phyloP scores from a whole-genome alignment of 768 basidiomycete species.

The Mycena indigotica region DNA sequence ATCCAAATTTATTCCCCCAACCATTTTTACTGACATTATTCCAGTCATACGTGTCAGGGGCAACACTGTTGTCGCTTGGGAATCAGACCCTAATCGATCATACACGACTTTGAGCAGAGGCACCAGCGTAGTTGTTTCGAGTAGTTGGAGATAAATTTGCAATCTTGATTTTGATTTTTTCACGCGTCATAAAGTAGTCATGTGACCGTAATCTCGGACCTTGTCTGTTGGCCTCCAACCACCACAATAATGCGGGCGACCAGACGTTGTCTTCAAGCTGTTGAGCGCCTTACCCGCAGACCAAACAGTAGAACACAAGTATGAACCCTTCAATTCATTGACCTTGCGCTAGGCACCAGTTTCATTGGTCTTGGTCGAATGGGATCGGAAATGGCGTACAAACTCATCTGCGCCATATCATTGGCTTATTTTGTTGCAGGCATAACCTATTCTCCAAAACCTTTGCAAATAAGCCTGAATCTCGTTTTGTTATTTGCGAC shows the following conservation, averaged over 20 bases:
- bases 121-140: constrained; percentile 5
- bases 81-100: constrained; percentile 17
- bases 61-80: constrained; percentile 12
- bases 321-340: too few species aligned
- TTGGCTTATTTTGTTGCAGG: background rate
- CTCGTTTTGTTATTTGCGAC: constrained; percentile 79
- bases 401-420: background rate
- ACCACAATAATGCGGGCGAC: background rate
- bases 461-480: constrained; percentile 50
- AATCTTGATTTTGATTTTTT: too few species aligned
- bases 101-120: constrained; percentile 11
- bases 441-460: constrained; percentile 82
- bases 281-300: background rate
- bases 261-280: background rate
- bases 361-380: constrained; percentile 90
- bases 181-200: background rate
- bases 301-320: background rate
- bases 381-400: constrained; percentile 78
- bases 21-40: background rate
- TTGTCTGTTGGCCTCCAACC: background rate
- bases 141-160: constrained; percentile 6
- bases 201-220: background rate
- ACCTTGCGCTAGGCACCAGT: constrained; percentile 43
- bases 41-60: constrained; percentile 13
- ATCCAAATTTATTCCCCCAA: background rate